phyloP scores from a whole-genome alignment of 2,329 filamentous ascomycete genomes.

The Fusarium haematococcum region DNA sequence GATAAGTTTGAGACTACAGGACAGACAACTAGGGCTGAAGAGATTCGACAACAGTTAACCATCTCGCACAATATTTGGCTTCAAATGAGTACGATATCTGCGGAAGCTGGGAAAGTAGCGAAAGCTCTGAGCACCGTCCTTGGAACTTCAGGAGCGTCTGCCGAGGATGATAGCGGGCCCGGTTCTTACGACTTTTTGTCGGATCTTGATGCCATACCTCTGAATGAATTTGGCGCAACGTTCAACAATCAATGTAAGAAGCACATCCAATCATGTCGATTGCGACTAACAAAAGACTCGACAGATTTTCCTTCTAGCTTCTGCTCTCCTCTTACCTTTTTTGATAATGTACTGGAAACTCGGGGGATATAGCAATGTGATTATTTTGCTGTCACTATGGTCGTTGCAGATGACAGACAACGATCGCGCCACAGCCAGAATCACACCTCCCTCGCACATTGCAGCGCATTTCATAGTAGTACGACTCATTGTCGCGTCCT shows the following conservation, averaged over 20 bases:
- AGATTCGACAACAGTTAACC: constrained; percentile 18
- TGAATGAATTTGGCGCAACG: background rate
- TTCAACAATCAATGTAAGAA: constrained; percentile 32
- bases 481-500: too few species aligned
- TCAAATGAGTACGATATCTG: constrained; percentile 21
- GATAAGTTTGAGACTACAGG: constrained; percentile 23
- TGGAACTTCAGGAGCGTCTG: constrained; percentile 15
- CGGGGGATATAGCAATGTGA: constrained; percentile 13
- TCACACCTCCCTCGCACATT: too few species aligned
- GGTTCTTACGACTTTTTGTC: constrained; percentile 13
- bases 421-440: too few species aligned
- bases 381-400: constrained; percentile 3
- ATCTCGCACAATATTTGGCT: constrained; percentile 28
- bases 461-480: too few species aligned
- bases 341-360: constrained; percentile 28
- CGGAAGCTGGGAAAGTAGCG: constrained; percentile 26
- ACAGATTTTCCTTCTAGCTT: constrained; percentile 24
- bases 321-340: constrained; percentile 22
- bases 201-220: constrained; percentile 12
- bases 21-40: constrained; percentile 11
- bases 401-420: too few species aligned
- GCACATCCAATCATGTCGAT: background rate
- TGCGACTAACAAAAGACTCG: constrained; percentile 15
- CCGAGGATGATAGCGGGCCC: background rate
- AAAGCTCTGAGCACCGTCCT: constrained; percentile 28